Evolutionary conservation across 768 basidiomycete genomes (phyloP), one percentile per base, ranked within the genome.

Genomic region (Termitomyces sp.): DNA sequence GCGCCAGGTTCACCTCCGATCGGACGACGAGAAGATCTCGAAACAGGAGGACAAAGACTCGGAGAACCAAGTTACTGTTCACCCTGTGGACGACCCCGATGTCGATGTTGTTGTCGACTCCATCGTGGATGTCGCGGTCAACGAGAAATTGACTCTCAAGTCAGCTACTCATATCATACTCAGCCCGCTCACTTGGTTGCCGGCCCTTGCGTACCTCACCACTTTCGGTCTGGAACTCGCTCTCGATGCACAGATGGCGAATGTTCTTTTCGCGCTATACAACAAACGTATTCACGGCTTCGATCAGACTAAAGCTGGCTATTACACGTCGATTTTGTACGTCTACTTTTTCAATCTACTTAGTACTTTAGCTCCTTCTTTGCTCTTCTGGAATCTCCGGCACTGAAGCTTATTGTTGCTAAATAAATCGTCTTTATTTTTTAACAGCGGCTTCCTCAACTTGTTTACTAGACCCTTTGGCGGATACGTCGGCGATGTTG

Each of bases 201-300:
- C 84, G 0, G 70, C 80, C 0, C 66, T 84, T 9, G 81, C 79
- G 13, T 87, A 87, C 60, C 63, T 80, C 40, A 80, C 80, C 0
- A 84, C 84, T 2, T 86, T 87, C 64, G 85, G 86, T 0, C 76
- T 79, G 50, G 86, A 87, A 69, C 77, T 88, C 7, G 79, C 81
- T 1, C 77, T 88, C 46, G 83, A 88, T 64, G 79, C 78, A 7
- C 79, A 80, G 61, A 72, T 86, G 64, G 76, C 80, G n/a, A 78
- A 73, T 59, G 74, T 81, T 8, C 70, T 85, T 16, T 78, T 75
- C 63, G 66, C 48, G 9, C 66, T 81, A 18, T 80, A 74, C 69
- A 72, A 62, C 55, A 72, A 74, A 61, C 69, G 69, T 46, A 65
- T 71, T 4, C 49, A 66, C 15, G 68, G 70, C 18, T 80, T 86